Evolutionary conservation across 768 basidiomycete genomes (phyloP), one percentile per base, ranked within the genome.

Genomic region (Rhizopogon vesiculosus): DNA sequence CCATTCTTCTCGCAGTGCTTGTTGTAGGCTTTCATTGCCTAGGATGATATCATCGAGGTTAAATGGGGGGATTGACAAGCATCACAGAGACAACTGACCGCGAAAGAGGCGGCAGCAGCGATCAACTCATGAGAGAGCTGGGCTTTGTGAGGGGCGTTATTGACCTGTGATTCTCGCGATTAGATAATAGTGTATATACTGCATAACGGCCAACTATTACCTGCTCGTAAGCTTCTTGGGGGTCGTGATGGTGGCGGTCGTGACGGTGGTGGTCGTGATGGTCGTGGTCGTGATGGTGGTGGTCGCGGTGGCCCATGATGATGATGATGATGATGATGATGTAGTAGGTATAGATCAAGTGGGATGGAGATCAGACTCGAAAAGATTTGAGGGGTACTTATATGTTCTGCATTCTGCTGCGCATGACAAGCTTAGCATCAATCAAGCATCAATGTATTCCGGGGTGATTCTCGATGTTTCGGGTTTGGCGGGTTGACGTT

Each of bases 21-120:
- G 59, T 88, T 76, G 64, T 80, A 89, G 1, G 81, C 78, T 65
- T 85, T 87, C 45, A 77, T 78, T 55, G 86, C 86, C 84, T 84
- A 56, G 12, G n/a, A 31, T 31, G 43, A 18, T 22, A 15, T 29
- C 25, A 31, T 53, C 41, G 19, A 33, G 12, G 33, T 61, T 33
- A 57, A 51, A 2, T n/a, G 5, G 16, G 22, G 8, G 51, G 18
- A 41, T 33, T 39, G 3, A 35, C 12, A n/a, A 33, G 19, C 45
- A 42, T 15, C 5, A n/a, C 25, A 25, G 4, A 7, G 18, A 29
- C 1, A 16, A 45, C 69, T 12, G 35, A 81, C 85, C 76, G 83
- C 84, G 68, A 77, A 89, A 29, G 83, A 69, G 7, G 86, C 86
- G 45, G 87, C 87, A 42, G 71, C 85, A 45, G 84, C 83, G 58